Evolutionary conservation across 164 flowering plant genomes (phyloP), one percentile per base, ranked within the genome.

Genomic region (Litsea cubeba): DNA sequence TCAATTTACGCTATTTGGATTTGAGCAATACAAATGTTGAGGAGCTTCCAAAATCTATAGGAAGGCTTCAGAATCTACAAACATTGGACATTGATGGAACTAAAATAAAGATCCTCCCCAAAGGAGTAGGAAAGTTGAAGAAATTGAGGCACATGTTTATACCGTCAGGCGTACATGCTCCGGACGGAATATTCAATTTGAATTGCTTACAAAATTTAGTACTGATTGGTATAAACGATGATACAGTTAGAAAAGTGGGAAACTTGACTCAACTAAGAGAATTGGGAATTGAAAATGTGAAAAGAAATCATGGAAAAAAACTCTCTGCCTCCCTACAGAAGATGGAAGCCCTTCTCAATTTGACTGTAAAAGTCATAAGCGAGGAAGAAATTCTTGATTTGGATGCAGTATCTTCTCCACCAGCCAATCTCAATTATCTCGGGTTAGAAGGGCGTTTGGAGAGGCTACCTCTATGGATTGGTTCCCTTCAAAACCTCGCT

Each of bases 401-500:
- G 69, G 69, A 66, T 26, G 40, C 69, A 1, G 3, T 66, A 3
- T 66, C 69, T 66, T 30, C 69, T 54, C 69, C 69, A 14, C 69
- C 69, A 18, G 11, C 50, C n/a, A 22, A 76, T 68, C 84, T 85
- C 69, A 79, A 83, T 69, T 75, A 73, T 51, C 77, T 83, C 20
- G 30, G 10, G 18, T 58, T 83, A 74, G 60, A 62, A n/a, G 86
- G 84, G 35, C 26, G 30, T 58, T 65, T 86, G 72, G 46, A 69
- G 5, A 76, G 64, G 26, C 5, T 84, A 26, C 87, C 87, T 51
- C 72, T 15, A 18, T 84, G 85, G 83, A 30, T 84, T 62, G 71
- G 74, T 32, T 69, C 78, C 4, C 79, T 79, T 6, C 15, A 7
- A 6, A 77, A 75, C 71, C 74, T 84, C 57, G 70, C 82, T 11